phyloP scores from a whole-genome alignment of 2,329 filamentous ascomycete genomes.

The Dactylellina haptotyla region DNA sequence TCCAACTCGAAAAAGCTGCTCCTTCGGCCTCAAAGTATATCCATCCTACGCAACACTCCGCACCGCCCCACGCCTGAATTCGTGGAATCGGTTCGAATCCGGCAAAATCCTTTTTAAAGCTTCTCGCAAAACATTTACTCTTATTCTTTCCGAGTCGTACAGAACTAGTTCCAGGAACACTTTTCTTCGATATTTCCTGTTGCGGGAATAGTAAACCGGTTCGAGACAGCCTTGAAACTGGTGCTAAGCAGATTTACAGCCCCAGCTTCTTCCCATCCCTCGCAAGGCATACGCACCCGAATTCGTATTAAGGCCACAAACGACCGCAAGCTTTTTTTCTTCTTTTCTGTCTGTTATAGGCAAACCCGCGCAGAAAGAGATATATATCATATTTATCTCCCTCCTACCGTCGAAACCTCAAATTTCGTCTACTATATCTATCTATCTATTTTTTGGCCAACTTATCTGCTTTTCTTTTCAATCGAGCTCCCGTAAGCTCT shows the following conservation, averaged over 20 bases:
- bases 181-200: slow-evolving; percentile 1
- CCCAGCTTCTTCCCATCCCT: slow-evolving; percentile 7
- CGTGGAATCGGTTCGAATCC: slow-evolving; percentile 20
- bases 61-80: not conserved
- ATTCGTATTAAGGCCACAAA: slow-evolving; percentile 34
- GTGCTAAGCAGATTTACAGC: slow-evolving; percentile 19
- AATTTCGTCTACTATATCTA: not conserved
- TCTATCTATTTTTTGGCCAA: too few species aligned
- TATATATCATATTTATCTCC: slow-evolving; percentile 41
- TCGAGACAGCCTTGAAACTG: slow-evolving; percentile 49
- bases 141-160: not conserved
- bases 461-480: too few species aligned
- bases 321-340: slow-evolving; percentile 7
- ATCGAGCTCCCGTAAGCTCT: too few species aligned
- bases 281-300: slow-evolving; percentile 21
- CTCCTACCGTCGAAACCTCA: slow-evolving; percentile 9
- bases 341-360: too few species aligned
- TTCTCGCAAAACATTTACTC: slow-evolving; percentile 17
- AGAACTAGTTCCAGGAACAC: not conserved
- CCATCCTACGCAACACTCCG: slow-evolving; percentile 9
- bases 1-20: slow-evolving; percentile 21
- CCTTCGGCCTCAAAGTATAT: slow-evolving; percentile 45
- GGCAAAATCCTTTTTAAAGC: slow-evolving; percentile 11
- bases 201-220: slow-evolving; percentile 9
- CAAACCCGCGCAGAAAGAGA: slow-evolving; percentile 34